phyloP scores from a whole-genome alignment of 345 rosid species.

The Gossypium thurberi region DNA sequence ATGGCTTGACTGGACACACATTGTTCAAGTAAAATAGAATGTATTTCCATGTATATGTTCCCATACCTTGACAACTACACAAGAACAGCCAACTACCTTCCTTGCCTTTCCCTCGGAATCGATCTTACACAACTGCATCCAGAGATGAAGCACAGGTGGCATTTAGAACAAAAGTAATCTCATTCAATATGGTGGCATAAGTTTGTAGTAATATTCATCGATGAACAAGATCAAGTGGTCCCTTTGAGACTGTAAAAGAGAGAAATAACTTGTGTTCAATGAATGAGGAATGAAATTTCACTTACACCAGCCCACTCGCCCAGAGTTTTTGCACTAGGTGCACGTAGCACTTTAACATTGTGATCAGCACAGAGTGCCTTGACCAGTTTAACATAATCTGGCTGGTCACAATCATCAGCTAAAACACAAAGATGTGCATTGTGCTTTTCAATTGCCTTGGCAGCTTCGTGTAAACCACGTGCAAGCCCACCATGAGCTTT shows the following conservation, averaged over 20 bases:
- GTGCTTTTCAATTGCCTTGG: constrained; percentile 71
- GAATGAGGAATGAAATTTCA: constrained; percentile 4
- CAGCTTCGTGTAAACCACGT: constrained; percentile 63
- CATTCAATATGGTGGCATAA: background rate
- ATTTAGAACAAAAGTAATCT: background rate
- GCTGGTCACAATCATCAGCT: constrained; percentile 78
- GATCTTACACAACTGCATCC: constrained; percentile 68
- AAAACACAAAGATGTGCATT: constrained; percentile 62
- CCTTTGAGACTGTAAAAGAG: background rate
- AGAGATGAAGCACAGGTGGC: no score
- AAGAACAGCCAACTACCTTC: constrained; percentile 80
- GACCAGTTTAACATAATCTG: constrained; percentile 64
- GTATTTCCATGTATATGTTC: background rate
- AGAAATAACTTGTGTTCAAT: background rate
- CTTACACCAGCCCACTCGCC: constrained; percentile 95
- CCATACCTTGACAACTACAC: constrained; percentile 66
- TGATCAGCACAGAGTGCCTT: constrained; percentile 75
- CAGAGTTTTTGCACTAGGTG: constrained; percentile 65
- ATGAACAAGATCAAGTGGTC: background rate
- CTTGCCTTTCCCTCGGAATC: constrained; percentile 77
- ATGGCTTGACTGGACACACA: background rate
- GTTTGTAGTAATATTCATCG: background rate
- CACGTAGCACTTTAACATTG: constrained; percentile 44
- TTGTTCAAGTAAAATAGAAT: background rate
- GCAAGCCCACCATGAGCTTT: constrained; percentile 63